Evolutionary conservation across 2,329 filamentous ascomycete genomes (phyloP).

Genomic region (Aureobasidium sp.): DNA sequence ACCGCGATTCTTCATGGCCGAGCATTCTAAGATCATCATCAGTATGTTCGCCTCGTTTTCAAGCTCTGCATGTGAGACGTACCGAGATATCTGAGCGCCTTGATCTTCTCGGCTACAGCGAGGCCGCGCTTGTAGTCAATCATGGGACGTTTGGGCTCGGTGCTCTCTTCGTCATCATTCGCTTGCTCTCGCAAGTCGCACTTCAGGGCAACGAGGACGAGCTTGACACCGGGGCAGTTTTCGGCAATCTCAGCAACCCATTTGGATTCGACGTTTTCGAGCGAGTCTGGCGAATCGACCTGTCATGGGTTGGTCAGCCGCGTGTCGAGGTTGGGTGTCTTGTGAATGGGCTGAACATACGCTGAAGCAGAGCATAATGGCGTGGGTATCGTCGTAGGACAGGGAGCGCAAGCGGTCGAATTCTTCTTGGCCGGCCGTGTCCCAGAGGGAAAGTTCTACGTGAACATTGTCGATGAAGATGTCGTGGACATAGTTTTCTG

Average conservation of each 20-base stretch:
- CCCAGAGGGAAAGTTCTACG: slow-evolving; percentile 96
- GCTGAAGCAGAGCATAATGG: slow-evolving; percentile 98
- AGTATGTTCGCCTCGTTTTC: neutral
- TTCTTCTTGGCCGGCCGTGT: slow-evolving; percentile 97
- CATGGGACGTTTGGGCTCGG: slow-evolving; percentile 51
- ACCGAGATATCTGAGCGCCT: slow-evolving; percentile 85
- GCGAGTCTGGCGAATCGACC: slow-evolving; percentile 88
- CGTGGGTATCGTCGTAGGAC: slow-evolving; percentile 95
- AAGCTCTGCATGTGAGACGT: slow-evolving; percentile 24
- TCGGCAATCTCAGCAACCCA: slow-evolving; percentile 98
- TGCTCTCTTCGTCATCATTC: slow-evolving; percentile 57
- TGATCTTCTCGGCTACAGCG: slow-evolving; percentile 84
- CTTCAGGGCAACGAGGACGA: slow-evolving; percentile 92
- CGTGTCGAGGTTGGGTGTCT: neutral
- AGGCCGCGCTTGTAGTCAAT: slow-evolving; percentile 90
- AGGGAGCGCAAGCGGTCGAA: slow-evolving; percentile 93
- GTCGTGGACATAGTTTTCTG: slow-evolving; percentile 97
- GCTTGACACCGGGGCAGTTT: slow-evolving; percentile 91
- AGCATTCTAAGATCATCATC: slow-evolving; percentile 63
- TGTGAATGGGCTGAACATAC: slow-evolving; percentile 36
- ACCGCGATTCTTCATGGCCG: slow-evolving; percentile 93
- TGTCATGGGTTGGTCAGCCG: slow-evolving; percentile 23
- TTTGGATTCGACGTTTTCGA: slow-evolving; percentile 98
- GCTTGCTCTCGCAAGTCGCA: slow-evolving; percentile 83
- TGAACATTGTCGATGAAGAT: slow-evolving; percentile 97